Evolutionary conservation across 139 green algal species (phyloP), one percentile per base, ranked within the genome.

Genomic region (Coccomyxa sp.): DNA sequence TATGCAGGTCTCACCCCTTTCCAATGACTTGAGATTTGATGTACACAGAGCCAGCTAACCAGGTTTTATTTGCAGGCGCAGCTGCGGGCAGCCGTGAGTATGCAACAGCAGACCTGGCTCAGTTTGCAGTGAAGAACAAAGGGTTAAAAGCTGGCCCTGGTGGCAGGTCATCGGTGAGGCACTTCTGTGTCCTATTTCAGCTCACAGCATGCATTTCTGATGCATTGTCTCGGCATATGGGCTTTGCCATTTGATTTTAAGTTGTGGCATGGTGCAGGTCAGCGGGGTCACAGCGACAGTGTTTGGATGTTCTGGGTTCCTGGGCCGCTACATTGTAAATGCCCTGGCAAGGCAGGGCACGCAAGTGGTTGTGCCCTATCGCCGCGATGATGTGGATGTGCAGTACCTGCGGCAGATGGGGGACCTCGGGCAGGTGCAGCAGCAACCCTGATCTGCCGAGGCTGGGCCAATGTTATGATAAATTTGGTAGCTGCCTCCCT

Each of bases 401-500:
- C 91, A 95, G 78, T 94, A 98, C 82, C 90, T 99, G 23, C 95
- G 94, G 77, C 86, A 95, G 58, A 99, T 99, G 96, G 97, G 97
- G 7, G 97, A 99, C 90, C 88, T 99, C 23, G 96, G 97, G 12
- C 94, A 94, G 88, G 87, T 90, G 16, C 75, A 51, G 75, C 75
- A 79, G n/a, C 31, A 28, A 14, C 18, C 63, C 18, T 3, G 9
- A 25, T 71, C 63, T 71, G 21, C 63, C 1, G 63, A 71, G 63
- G 18, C 63, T 71, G 21, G 7, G 18, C 18, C 63, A 25, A 21
- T 71, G 63, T 21, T 25, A 11, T 25, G 9, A 28, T 25, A 9
- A 16, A 71, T 25, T 21, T 25, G 21, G 1, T 11, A 21, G 4
- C 18, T 71, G 18, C 63, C 9, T 71, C 15, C 63, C 18, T 71